Evolutionary conservation across 495 filamentous ascomycete genomes (phyloP).

Genomic region (Trichoderma virens): DNA sequence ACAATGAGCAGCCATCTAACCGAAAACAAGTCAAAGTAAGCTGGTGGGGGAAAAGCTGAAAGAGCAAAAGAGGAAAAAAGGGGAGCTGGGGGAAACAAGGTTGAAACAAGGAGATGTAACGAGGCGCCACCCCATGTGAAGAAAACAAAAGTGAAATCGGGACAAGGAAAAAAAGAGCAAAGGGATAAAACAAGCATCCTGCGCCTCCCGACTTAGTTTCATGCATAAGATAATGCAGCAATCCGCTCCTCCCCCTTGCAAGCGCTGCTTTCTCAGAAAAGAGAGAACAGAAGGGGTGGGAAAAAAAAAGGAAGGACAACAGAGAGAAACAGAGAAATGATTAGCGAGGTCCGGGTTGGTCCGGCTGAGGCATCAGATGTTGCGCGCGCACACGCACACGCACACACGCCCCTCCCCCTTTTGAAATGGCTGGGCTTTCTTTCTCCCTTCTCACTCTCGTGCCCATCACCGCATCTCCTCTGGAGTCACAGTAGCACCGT

Average conservation of each 20-base stretch:
- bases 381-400: not conserved
- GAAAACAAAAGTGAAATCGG: not conserved
- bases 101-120: constrained; percentile 15
- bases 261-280: not conserved
- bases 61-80: constrained; percentile 29
- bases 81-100: constrained; percentile 15
- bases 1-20: constrained; percentile 3
- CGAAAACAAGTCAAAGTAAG: constrained; percentile 15
- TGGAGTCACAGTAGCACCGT: constrained; percentile 40
- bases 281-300: not conserved
- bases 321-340: not conserved
- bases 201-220: not conserved
- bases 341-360: not conserved
- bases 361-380: not conserved
- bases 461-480: constrained; percentile 33
- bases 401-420: not conserved
- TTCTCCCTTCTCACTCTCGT: not conserved
- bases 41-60: constrained; percentile 24
- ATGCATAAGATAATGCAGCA: constrained; percentile 2
- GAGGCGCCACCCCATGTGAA: not conserved
- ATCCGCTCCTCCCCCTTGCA: not conserved
- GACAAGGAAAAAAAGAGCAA: not conserved
- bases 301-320: not conserved
- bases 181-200: not conserved
- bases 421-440: not conserved